Percentiles rank a stretch among this genome's conserved stretches.
These are phyloP conservation scores for Keithomyces neogunnii DNA, from an alignment of 2,329 filamentous ascomycete genomes.

Conservation along the genomic window DNA sequence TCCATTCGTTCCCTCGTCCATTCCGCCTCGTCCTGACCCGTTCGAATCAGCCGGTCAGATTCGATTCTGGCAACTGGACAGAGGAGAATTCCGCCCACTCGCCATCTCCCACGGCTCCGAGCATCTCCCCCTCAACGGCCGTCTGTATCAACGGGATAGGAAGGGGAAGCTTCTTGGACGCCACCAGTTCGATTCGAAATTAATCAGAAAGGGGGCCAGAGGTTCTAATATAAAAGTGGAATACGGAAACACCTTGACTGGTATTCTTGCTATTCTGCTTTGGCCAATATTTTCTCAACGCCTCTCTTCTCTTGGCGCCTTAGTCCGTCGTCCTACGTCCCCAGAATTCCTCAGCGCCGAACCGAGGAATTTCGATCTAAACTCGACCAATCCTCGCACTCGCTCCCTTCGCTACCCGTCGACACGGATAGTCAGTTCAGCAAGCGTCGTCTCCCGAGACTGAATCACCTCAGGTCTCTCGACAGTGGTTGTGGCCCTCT, in stretches of 20 bases:
- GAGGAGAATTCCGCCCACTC: slow-evolving; percentile 24
- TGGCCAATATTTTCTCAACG: background rate
- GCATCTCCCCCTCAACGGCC: slow-evolving; percentile 13
- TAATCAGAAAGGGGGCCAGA: slow-evolving; percentile 10
- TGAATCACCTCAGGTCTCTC: slow-evolving; percentile 11
- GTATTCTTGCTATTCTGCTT: slow-evolving; percentile 26
- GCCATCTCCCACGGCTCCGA: slow-evolving; percentile 11
- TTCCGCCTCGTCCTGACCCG: slow-evolving; percentile 39
- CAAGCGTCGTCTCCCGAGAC: slow-evolving; percentile 26
- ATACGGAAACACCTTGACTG: slow-evolving; percentile 27
- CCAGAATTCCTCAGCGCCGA: slow-evolving; percentile 34
- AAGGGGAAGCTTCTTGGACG: slow-evolving; percentile 18
- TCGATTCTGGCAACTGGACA: slow-evolving; percentile 20
- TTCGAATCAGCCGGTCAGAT: slow-evolving; percentile 24
- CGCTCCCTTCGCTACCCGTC: slow-evolving; percentile 18
- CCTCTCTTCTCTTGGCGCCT: slow-evolving; percentile 8
- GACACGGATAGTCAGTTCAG: slow-evolving; percentile 15
- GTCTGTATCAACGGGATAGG: slow-evolving; percentile 18
- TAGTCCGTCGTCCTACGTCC: slow-evolving; percentile 13
- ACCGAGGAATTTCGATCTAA: slow-evolving; percentile 31
- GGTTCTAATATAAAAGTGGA: slow-evolving; percentile 11
- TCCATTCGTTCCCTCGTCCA: slow-evolving; percentile 48
- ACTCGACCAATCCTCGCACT: slow-evolving; percentile 17
- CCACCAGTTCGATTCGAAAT: slow-evolving; percentile 5
- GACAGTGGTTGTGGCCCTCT: slow-evolving; percentile 9